Percentiles rank a stretch among this genome's conserved stretches.
Evolutionary conservation across 2,329 filamentous ascomycete species (phyloP).

Genomic region (Ceratocystis smalleyi): DNA sequence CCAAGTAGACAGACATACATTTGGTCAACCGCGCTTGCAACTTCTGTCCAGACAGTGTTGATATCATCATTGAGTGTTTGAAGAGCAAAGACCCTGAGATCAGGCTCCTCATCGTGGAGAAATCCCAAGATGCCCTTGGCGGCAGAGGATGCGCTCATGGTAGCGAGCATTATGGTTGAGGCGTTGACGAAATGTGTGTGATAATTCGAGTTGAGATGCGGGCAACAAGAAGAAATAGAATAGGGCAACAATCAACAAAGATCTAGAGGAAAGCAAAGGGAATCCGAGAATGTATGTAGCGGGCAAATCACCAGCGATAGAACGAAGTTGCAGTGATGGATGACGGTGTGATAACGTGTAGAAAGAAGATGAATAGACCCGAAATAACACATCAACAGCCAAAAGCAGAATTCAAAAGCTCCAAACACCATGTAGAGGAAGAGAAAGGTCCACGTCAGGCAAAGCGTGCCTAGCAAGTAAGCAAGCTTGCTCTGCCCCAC

Average conservation of each 20-base stretch:
- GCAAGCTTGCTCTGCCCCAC: conserved; percentile 8
- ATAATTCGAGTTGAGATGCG: not conserved
- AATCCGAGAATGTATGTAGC: not conserved
- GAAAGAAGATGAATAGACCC: not conserved
- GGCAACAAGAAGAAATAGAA: not conserved
- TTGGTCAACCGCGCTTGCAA: conserved; percentile 78
- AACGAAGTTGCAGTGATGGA: not conserved
- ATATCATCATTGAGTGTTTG: conserved; percentile 94
- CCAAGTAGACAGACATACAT: conserved; percentile 46
- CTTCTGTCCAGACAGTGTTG: conserved; percentile 93
- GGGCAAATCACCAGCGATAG: not conserved
- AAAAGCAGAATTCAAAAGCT: conserved; percentile 1
- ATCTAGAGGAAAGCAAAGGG: not conserved
- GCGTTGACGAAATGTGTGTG: not conserved
- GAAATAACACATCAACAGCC: not conserved
- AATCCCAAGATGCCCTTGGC: conserved; percentile 92
- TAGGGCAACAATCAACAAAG: not conserved
- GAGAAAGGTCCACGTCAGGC: conserved; percentile 28
- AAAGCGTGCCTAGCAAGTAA: conserved; percentile 25
- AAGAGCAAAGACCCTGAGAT: conserved; percentile 87
- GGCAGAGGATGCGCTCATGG: conserved; percentile 85
- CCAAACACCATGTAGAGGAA: not conserved
- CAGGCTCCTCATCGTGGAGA: conserved; percentile 82
- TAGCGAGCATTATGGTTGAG: conserved; percentile 58
- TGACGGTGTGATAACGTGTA: not conserved